Evolutionary conservation across 2,329 filamentous ascomycete species (phyloP).

Genomic region (Colletotrichum spinosum): DNA sequence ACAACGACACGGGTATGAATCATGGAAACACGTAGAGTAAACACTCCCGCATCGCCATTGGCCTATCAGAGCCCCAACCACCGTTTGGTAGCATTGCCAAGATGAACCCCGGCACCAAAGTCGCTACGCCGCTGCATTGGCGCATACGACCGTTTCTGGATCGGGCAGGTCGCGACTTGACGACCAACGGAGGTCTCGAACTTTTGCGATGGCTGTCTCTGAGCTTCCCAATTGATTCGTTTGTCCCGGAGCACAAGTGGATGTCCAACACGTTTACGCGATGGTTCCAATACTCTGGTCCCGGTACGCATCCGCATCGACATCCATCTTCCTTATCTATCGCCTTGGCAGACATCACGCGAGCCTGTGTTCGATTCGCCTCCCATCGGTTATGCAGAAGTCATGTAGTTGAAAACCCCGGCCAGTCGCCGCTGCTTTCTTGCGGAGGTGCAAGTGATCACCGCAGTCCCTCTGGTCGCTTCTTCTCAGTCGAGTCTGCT

Average conservation of each 20-base stretch:
- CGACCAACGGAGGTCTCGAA: constrained; percentile 8
- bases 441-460: too few relatives aligned
- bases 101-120: constrained; percentile 11
- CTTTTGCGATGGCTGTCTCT: neutral
- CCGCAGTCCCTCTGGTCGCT: too few relatives aligned
- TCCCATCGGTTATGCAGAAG: neutral
- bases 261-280: neutral
- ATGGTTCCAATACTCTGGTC: constrained; percentile 1
- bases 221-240: constrained; percentile 27
- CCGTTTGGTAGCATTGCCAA: constrained; percentile 12
- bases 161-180: constrained; percentile 20
- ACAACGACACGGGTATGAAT: too few relatives aligned
- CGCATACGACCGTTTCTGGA: constrained; percentile 21
- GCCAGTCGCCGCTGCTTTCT: neutral
- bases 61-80: constrained; percentile 14
- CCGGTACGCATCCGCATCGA: neutral
- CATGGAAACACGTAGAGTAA: too few relatives aligned
- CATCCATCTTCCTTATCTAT: constrained; percentile 31
- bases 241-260: constrained; percentile 11
- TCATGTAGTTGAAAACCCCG: constrained; percentile 1
- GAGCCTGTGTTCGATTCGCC: constrained; percentile 3
- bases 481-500: neutral
- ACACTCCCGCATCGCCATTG: neutral
- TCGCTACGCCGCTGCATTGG: constrained; percentile 17
- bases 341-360: constrained; percentile 28